Percentiles rank a stretch among this genome's conserved stretches.
Evolutionary conservation across 352 stramenopile genomes (phyloP).

Genomic region (Globisporangium camurandrum): DNA sequence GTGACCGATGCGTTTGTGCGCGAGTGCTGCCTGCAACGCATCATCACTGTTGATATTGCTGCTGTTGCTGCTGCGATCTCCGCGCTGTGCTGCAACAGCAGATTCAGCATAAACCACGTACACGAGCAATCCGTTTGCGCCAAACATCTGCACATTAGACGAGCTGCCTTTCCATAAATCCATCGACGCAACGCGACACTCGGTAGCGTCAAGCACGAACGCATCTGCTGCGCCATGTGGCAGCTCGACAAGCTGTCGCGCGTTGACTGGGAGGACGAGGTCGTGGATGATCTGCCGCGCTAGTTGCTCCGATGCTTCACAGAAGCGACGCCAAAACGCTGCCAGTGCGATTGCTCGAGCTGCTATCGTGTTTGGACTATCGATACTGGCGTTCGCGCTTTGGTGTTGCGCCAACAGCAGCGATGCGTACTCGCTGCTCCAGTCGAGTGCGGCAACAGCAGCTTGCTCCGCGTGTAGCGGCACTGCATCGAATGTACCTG

Average conservation of each 20-base stretch:
- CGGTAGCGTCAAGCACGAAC: not conserved
- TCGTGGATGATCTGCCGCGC: constrained; percentile 29
- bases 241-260: constrained; percentile 12
- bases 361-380: not conserved
- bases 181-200: not conserved
- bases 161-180: not conserved
- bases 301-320: constrained; percentile 21
- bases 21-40: constrained; percentile 6
- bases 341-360: constrained; percentile 18
- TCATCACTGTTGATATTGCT: constrained; percentile 7
- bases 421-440: constrained; percentile 3
- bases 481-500: not conserved
- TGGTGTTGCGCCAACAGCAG: not conserved
- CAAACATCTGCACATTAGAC: constrained; percentile 19
- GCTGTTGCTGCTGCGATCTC: constrained; percentile 1
- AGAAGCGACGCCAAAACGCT: constrained; percentile 27
- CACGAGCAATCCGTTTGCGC: constrained; percentile 21
- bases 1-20: constrained; percentile 32
- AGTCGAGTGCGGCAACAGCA: not conserved
- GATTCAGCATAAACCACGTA: constrained; percentile 20
- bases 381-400: not conserved
- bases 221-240: not conserved
- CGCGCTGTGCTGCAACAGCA: not conserved
- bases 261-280: constrained; percentile 17
- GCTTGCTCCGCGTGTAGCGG: not conserved